These are phyloP conservation scores for Dendrostoma leiphaemia DNA, from an alignment of 2,329 filamentous ascomycete genomes.

Conservation along the genomic window DNA sequence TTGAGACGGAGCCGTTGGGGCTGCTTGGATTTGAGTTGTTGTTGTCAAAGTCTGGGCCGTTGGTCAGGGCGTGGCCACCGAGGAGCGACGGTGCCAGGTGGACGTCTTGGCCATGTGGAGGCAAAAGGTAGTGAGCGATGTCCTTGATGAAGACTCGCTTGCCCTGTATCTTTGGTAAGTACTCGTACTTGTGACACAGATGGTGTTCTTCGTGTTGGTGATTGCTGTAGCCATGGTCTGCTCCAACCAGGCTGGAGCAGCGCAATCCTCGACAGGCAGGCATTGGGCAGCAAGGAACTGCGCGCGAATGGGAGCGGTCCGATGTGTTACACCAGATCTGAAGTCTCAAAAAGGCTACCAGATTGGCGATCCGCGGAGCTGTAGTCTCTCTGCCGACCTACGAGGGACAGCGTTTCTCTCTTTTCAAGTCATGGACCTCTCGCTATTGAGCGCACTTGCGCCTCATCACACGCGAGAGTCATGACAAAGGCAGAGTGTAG, in stretches of 20 bases:
- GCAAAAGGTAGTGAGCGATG: constrained; percentile 88
- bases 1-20: constrained; percentile 18
- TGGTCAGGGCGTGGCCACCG: constrained; percentile 40
- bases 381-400: not conserved
- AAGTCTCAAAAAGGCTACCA: constrained; percentile 4
- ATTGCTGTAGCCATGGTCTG: no score
- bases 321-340: constrained; percentile 1
- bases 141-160: constrained; percentile 98
- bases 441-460: constrained; percentile 5
- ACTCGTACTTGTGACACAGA: not conserved
- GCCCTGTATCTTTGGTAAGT: constrained; percentile 49
- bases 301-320: constrained; percentile 22
- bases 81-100: constrained; percentile 78
- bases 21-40: not conserved
- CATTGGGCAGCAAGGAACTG: constrained; percentile 12
- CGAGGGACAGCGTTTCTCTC: not conserved
- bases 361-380: not conserved
- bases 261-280: no score
- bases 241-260: no score
- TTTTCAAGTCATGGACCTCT: not conserved
- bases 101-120: constrained; percentile 66
- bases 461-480: not conserved
- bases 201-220: no score
- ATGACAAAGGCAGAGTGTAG: not conserved
- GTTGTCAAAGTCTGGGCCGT: constrained; percentile 16